Evolutionary conservation across 2,329 filamentous ascomycete species (phyloP), one percentile per base, ranked within the genome.

Genomic region (Pestalotiopsis sp.): DNA sequence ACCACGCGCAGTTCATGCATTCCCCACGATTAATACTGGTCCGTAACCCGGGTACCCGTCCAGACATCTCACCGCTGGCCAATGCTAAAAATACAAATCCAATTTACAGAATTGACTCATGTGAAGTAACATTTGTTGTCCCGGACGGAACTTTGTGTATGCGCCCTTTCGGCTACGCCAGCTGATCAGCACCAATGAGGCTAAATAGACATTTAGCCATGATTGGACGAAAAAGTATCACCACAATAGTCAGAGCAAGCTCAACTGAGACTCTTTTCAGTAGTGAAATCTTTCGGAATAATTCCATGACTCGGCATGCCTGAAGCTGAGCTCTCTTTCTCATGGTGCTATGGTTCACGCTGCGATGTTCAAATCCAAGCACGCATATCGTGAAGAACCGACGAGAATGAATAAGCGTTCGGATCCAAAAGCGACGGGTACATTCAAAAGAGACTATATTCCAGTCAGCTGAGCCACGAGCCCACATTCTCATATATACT

Each of bases 401-500:
- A 27, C 27, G 27, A 27, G 27, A 9, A 36, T 36, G 31, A 36
- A 36, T 2, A 9, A 36, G 31, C 31, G 9, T 9, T 9, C 31
- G 31, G 17, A 23, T 52, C 6, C 17, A 2, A 52, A 52, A 9
- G 45, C 20, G 17, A 20, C 9, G 17, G 20, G 3, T 9, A 52
- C n/a, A 3, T 3, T 7, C 45, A 23, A n/a, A 7, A 52, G 14
- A 20, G 17, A 17, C 6, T 9, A 52, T n/a, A n/a, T 25, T n/a
- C 17, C 59, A 64, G 62, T 57, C 62, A 57, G 57, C 65, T 61
- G 39, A 56, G 31, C 25, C 36, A 27, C 13, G n/a, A 6, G 23
- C 56, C 66, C 63, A 7, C 27, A 23, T 39, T 36, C 23, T 63
- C 65, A 78, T 78, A 79, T 76, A 79, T 79, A 76, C 77, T 80